Evolutionary conservation across 805 yeast species (phyloP), one percentile per base, ranked within the genome.

Genomic region (Yamadazyma olivae): DNA sequence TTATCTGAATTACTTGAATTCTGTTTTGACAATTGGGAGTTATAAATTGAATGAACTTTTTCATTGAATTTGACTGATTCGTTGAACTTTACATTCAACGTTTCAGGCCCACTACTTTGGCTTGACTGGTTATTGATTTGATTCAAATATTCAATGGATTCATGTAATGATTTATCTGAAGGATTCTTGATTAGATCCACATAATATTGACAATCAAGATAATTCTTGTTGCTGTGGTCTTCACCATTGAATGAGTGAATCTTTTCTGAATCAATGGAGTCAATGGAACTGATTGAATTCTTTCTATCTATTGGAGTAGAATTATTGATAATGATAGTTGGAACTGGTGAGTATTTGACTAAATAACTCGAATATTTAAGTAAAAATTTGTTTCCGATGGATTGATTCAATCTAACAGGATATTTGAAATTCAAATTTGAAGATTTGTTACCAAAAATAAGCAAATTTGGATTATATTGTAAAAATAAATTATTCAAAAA

Each of bases 391-490:
- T 27, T 56, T 56, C 14, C 46, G 13, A 19, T 55, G 56, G 13
- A 21, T 44, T 38, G 38, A 35, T 50, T 52, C 35, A 58, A 39
- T 33, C 58, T 56, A 10, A 56, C 41, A 1, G 70, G 70, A 40
- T 68, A 68, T 45, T 64, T 64, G 53, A 67, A 68, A 46, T 67
- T 68, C 38, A 66, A 49, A 46, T 61, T 67, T 20, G 66, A 50
- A n/a, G 62, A 53, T 34, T 57, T 60, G 40, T 60, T 67, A 2
- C 73, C 71, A 29, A 62, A 38, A 2, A 67, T 45, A 14, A 68
- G 36, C 38, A 68, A 44, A 32, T 57, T 60, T 2, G 74, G 74
- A 38, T 56, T 69, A 45, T 68, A 68, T 43, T 67, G 74, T 32
- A 52, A 50, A 45, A 53, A 64, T 21, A 68, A 48, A 40, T 65